These are phyloP conservation scores for Pleurostoma richardsiae DNA, from an alignment of 2,329 filamentous ascomycete genomes.

Conservation along the genomic window DNA sequence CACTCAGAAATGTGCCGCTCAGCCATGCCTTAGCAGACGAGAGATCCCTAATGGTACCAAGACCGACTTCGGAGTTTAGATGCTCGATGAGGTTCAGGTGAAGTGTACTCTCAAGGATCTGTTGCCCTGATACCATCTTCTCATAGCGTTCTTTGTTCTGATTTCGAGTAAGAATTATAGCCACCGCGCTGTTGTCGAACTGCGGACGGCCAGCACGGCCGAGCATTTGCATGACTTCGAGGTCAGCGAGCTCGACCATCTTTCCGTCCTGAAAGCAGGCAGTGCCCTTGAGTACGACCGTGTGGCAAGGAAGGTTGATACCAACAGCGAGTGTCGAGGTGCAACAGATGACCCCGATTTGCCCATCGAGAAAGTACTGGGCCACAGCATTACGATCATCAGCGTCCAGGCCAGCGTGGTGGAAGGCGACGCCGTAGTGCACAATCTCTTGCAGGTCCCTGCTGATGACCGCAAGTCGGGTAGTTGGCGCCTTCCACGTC, in stretches of 20 bases:
- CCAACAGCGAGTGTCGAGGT: slow-evolving; percentile 82
- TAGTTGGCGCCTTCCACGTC: slow-evolving; percentile 58
- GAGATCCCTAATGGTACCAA: slow-evolving; percentile 65
- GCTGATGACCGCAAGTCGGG: slow-evolving; percentile 45
- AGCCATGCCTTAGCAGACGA: slow-evolving; percentile 70
- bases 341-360: slow-evolving; percentile 79
- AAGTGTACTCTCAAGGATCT: slow-evolving; percentile 71
- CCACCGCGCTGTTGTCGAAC: slow-evolving; percentile 71
- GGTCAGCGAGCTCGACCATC: slow-evolving; percentile 68
- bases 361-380: slow-evolving; percentile 60
- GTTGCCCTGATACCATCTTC: slow-evolving; percentile 66
- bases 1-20: slow-evolving; percentile 69
- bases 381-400: slow-evolving; percentile 64
- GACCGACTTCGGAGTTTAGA: slow-evolving; percentile 75
- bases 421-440: slow-evolving; percentile 65
- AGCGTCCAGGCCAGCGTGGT: slow-evolving; percentile 69
- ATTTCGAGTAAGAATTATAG: slow-evolving; percentile 73
- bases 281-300: slow-evolving; percentile 80
- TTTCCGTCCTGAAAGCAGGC: slow-evolving; percentile 56
- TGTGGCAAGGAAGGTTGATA: slow-evolving; percentile 77
- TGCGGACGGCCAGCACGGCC: slow-evolving; percentile 79
- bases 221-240: slow-evolving; percentile 89
- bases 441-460: slow-evolving; percentile 51
- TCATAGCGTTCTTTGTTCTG: slow-evolving; percentile 63
- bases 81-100: slow-evolving; percentile 79